Evolutionary conservation across 1,284 basidiomycete species (phyloP), one percentile per base, ranked within the genome.

Genomic region (Trametes sp.): DNA sequence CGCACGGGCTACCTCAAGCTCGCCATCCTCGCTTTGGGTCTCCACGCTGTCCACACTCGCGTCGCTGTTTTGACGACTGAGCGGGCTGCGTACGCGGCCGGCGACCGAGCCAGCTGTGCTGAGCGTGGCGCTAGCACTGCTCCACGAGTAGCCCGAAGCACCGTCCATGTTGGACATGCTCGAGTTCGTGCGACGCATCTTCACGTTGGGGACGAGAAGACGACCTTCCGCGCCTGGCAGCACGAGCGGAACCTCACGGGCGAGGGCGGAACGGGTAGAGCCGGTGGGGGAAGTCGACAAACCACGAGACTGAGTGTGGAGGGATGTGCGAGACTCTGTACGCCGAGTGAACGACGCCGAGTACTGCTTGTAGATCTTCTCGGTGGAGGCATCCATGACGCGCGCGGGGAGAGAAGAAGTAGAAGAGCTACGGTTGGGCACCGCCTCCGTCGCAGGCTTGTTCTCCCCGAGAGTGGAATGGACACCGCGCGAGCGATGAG

Each of bases 131-230:
- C 69, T 66, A 52, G 61, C 35, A 59, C 68, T 59, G 62, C 69
- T 44, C 64, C 65, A 56, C 42, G 66, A 71, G 26, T 70, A 63
- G 21, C 70, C 68, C 3, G 72, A 63, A 52, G 64, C 68, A 23
- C 72, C 70, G 54, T 62, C 62, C 24, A 57, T 49, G 60, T 66
- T 74, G 4, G 73, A 72, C 41, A 69, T 57, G 35, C 63, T 71
- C 33, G 73, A 72, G 45, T 73, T 69, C 35, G 68, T 56, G 29
- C 82, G 81, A 33, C 71, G 69, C 72, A 87, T 77, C 74, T 84
- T 83, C 33, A 90, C 82, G 58, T 88, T 76, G 3, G 89, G 89
- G 0, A 90, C 88, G 5, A 90, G 80, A 1, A 91, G 80, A 64
- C 84, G 86, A 61, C 87, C 87, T 72, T 89, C 82, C 1, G 85